These are phyloP conservation scores for Neurospora pannonica DNA, from an alignment of 495 filamentous ascomycete genomes.

Conservation along the genomic window DNA sequence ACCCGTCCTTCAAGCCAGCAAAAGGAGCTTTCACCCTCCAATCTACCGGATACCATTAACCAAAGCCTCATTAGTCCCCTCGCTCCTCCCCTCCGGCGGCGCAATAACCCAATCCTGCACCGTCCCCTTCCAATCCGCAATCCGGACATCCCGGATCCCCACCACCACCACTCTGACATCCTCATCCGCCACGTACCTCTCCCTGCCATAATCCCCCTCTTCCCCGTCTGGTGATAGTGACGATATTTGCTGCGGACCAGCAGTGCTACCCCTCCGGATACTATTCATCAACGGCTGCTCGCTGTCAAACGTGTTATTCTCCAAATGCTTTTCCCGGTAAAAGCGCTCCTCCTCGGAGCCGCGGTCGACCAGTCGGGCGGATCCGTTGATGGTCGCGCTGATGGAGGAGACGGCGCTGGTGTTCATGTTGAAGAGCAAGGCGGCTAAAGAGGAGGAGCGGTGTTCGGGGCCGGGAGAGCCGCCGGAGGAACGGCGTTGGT, in stretches of 20 bases:
- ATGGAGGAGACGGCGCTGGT: constrained; percentile 81
- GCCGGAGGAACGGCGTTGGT: constrained; percentile 47
- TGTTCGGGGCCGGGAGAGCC: constrained; percentile 54
- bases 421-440: constrained; percentile 80
- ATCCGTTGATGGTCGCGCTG: constrained; percentile 84
- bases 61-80: neutral
- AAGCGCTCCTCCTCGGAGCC: constrained; percentile 73
- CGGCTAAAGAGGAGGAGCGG: constrained; percentile 59
- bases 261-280: constrained; percentile 16
- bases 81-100: constrained; percentile 31
- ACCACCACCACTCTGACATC: constrained; percentile 70
- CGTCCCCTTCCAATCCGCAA: constrained; percentile 73
- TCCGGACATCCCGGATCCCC: constrained; percentile 60
- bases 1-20: too few relatives aligned
- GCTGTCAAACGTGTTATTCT: constrained; percentile 77
- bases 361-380: constrained; percentile 57
- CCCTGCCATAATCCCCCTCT: constrained; percentile 42
- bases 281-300: constrained; percentile 38
- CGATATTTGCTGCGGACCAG: neutral
- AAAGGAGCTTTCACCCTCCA: too few relatives aligned
- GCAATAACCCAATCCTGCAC: constrained; percentile 64
- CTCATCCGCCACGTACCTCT: constrained; percentile 57
- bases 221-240: constrained; percentile 13
- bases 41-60: constrained; percentile 23
- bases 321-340: constrained; percentile 72